Evolutionary conservation across 352 stramenopile genomes (phyloP).

Genomic region (Phytophthora pistaciae): DNA sequence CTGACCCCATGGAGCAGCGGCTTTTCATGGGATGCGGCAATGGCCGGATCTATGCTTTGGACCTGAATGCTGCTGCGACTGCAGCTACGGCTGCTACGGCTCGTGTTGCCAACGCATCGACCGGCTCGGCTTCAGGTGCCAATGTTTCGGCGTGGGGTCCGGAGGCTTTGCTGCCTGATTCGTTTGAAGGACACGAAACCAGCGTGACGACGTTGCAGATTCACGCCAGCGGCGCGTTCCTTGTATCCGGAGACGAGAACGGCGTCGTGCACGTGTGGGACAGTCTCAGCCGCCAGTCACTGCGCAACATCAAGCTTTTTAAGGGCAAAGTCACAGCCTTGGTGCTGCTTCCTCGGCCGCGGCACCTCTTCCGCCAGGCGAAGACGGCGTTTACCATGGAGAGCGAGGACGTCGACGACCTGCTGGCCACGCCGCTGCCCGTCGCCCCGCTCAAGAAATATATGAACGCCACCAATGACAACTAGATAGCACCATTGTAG

Average conservation of each 20-base stretch:
- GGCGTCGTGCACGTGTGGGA: conserved; percentile 76
- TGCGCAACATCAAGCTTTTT: conserved; percentile 73
- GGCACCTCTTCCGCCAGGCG: conserved; percentile 70
- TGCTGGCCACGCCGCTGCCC: conserved; percentile 50
- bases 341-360: conserved; percentile 55
- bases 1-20: conserved; percentile 71
- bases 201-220: conserved; percentile 66
- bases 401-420: conserved; percentile 42
- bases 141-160: conserved; percentile 47
- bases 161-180: conserved; percentile 55
- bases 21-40: conserved; percentile 81
- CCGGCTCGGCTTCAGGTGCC: conserved; percentile 1
- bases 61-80: conserved; percentile 70
- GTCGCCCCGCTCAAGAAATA: conserved; percentile 84
- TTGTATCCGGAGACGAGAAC: conserved; percentile 71
- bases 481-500: conserved; percentile 24
- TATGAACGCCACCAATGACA: conserved; percentile 55
- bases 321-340: conserved; percentile 70
- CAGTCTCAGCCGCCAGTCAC: conserved; percentile 67
- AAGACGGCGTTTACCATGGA: conserved; percentile 42
- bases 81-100: conserved; percentile 59
- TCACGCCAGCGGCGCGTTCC: conserved; percentile 62
- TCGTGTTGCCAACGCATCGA: conserved; percentile 52
- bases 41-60: conserved; percentile 74
- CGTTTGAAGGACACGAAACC: conserved; percentile 76